Evolutionary conservation across 2,329 filamentous ascomycete species (phyloP), one percentile per base, ranked within the genome.

Genomic region (Cadophora sp.): DNA sequence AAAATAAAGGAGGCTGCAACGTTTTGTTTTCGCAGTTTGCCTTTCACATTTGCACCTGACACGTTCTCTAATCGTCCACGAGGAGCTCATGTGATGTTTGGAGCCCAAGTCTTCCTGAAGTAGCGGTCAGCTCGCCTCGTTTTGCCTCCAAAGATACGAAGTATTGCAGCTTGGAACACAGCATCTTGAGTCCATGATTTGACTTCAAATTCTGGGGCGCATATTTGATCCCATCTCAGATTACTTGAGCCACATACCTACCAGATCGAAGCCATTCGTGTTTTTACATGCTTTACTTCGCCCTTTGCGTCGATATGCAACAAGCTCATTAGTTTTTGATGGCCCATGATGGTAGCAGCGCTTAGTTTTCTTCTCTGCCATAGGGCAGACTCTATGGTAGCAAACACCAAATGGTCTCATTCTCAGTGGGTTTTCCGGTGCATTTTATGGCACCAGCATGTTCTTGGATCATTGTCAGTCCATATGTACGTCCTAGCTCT

Each of bases 71-170:
- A 6, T 48, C 12, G 7, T 22, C 22, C 19, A 9, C 43, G 19
- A 22, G 7, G 19, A 11, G 12, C 7, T 48, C 43, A 48, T 48
- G n/a, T 48, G 43, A 48, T 22, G 2, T n/a, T 22, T 6, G 31
- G 6, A 55, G 12, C 50, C 7, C 24, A 16, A 26, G 26, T 29
- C 2, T 11, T 7, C 31, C 51, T 55, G 26, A 55, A 55, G 12
- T 29, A 55, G 51, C 51, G 27, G 51, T 55, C 51, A 31, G 51
- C 7, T 26, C 26, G 51, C 51, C 51, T 55, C 51, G 14, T n/a
- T n/a, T 55, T 53, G 11, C 12, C 19, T 26, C 4, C 12, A 3
- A 55, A 55, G 51, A 31, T 27, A 55, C 27, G 24, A 55, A 27
- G 16, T n/a, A 8, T 31, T 31, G 50, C 26, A 19, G 29, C 14